Evolutionary conservation across 2,329 filamentous ascomycete genomes (phyloP), one percentile per base, ranked within the genome.

Genomic region (Paecilomyces sp.): DNA sequence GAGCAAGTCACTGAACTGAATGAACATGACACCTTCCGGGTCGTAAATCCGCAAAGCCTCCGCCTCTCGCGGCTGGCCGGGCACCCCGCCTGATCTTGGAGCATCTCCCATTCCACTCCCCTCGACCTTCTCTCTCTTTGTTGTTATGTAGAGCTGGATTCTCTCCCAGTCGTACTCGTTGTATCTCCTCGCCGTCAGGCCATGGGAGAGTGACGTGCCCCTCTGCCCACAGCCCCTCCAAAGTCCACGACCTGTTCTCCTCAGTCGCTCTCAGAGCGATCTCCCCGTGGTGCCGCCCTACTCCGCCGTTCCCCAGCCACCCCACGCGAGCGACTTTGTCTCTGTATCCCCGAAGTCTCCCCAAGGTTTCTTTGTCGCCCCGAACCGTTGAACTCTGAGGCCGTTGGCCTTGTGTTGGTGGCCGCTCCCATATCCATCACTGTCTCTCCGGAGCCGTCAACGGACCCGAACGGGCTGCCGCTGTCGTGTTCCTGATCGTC

Each of bases 401-500:
- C 41, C 41, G 41, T 18, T 47, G 41, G 41, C n/a, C 55, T 34
- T 41, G 55, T 50, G 55, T 34, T 47, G 30, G 55, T 41, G 55
- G 33, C 36, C 41, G 56, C 57, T 54, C 60, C 60, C n/a, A 60
- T 61, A 58, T 65, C 62, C 63, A 62, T 63, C 58, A 62, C 62
- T 55, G 58, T 56, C 22, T 61, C 47, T 13, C 51, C 51, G 28
- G 51, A 53, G 51, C 51, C 51, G 51, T 53, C 51, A n/a, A 53
- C 51, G 28, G 28, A 30, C 51, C 51, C 24, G 51, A 53, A 53
- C 51, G 15, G 51, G 51, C 22, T 11, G 25, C 51, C 51, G 67
- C 71, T 73, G 70, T 71, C 51, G 51, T 53, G 51, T 25, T 53
- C 51, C 24, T 25, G 51, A 30, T 53, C 28, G 51, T n/a, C 28